Evolutionary conservation across 257 asterid species (phyloP).

Genomic region (Solanum ahanhuiri): DNA sequence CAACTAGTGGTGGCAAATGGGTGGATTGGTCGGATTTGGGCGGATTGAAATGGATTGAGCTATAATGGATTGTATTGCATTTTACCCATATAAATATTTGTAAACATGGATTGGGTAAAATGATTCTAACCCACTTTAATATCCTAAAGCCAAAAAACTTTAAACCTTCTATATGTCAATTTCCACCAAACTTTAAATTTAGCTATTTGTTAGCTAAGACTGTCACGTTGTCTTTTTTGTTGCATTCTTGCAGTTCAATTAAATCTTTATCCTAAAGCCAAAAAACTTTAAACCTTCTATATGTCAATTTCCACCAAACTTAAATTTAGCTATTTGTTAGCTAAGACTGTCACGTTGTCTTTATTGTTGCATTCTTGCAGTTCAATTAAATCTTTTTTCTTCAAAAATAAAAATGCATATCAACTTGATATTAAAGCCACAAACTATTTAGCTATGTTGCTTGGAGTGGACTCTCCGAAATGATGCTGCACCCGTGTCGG

Average conservation of each 20-base stretch:
- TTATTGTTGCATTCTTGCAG: neutral
- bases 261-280: neutral
- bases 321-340: neutral
- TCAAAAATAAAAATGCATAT: neutral
- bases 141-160: neutral
- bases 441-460: neutral
- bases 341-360: neutral
- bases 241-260: too few relatives aligned
- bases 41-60: neutral
- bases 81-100: neutral
- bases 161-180: neutral
- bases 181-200: neutral
- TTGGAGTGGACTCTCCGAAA: neutral
- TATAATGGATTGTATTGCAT: neutral
- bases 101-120: neutral
- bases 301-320: neutral
- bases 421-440: neutral
- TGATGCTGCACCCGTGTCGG: neutral
- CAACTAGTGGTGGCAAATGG: neutral
- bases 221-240: too few relatives aligned
- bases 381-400: neutral
- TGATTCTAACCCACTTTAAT: neutral
- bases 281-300: neutral
- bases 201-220: neutral
- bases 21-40: neutral